Percentiles rank a stretch among this genome's conserved stretches.
phyloP scores from a whole-genome alignment of 768 basidiomycete species.

The Pisolithus tinctorius region DNA sequence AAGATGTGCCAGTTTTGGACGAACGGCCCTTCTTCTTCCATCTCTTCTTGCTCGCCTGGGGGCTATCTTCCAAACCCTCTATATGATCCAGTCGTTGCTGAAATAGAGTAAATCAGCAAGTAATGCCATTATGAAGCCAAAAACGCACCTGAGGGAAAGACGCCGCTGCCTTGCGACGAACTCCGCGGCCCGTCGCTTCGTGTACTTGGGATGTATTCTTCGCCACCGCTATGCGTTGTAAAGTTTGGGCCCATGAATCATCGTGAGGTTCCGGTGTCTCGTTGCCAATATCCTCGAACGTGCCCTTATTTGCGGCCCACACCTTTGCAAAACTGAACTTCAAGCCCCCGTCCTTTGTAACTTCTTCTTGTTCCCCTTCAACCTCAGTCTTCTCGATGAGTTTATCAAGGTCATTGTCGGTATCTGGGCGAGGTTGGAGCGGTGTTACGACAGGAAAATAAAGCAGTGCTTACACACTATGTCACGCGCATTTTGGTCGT shows the following conservation, averaged over 20 bases:
- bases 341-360: constrained; percentile 43
- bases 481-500: constrained; percentile 48
- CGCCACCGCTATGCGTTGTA: constrained; percentile 42
- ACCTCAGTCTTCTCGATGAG: constrained; percentile 82
- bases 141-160: constrained; percentile 33
- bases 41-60: constrained; percentile 31
- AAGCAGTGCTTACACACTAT: constrained; percentile 51
- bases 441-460: neutral
- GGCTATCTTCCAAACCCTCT: constrained; percentile 31
- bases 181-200: constrained; percentile 65
- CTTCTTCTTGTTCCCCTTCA: constrained; percentile 52
- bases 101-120: constrained; percentile 2
- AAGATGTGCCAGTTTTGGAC: constrained; percentile 26
- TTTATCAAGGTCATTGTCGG: constrained; percentile 76
- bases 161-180: constrained; percentile 61
- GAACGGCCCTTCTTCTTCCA: constrained; percentile 28
- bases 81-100: constrained; percentile 28
- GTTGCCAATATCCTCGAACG: constrained; percentile 61
- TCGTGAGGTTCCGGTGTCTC: constrained; percentile 37
- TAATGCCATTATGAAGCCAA: neutral
- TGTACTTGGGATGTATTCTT: constrained; percentile 37
- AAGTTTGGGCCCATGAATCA: constrained; percentile 78
- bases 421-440: constrained; percentile 38
- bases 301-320: constrained; percentile 77
- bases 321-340: constrained; percentile 87